These are phyloP conservation scores for Coniochaeta ligniaria DNA, from an alignment of 2,329 filamentous ascomycete genomes.

Conservation along the genomic window DNA sequence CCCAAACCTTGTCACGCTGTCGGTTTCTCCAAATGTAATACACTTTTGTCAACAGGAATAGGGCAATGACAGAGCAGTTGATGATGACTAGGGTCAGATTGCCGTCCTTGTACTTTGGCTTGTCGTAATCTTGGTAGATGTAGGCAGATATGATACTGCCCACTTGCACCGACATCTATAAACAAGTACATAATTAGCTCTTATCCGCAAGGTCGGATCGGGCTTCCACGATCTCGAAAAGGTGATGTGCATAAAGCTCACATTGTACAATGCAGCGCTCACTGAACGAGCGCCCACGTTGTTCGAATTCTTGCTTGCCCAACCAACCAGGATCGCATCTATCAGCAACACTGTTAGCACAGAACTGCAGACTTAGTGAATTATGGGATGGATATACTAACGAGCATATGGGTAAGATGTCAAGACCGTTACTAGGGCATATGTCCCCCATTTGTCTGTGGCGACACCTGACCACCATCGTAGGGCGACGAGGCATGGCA, in stretches of 20 bases:
- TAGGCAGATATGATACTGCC: slow-evolving; percentile 19
- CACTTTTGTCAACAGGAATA: slow-evolving; percentile 42
- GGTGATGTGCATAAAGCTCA: slow-evolving; percentile 9
- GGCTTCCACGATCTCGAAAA: too few species aligned
- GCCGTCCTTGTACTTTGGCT: slow-evolving; percentile 40
- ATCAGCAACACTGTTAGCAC: neutral
- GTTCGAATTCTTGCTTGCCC: slow-evolving; percentile 34
- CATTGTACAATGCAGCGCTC: slow-evolving; percentile 49
- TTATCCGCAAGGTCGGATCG: neutral
- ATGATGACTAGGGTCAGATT: slow-evolving; percentile 47
- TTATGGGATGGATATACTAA: neutral
- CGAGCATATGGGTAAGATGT: slow-evolving; percentile 48
- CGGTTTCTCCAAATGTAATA: slow-evolving; percentile 47
- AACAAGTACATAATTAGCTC: neutral
- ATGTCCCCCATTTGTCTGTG: slow-evolving; percentile 24
- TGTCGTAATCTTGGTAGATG: slow-evolving; percentile 25
- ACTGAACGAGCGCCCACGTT: slow-evolving; percentile 51
- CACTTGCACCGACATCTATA: slow-evolving; percentile 26
- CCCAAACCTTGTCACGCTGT: slow-evolving; percentile 38
- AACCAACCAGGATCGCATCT: neutral
- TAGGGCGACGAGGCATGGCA: slow-evolving; percentile 46
- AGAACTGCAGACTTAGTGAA: neutral
- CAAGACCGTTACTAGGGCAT: slow-evolving; percentile 38
- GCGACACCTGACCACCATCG: slow-evolving; percentile 34
- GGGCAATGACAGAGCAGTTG: slow-evolving; percentile 36